Percentiles rank a stretch among this genome's conserved stretches.
Evolutionary conservation across 2,329 filamentous ascomycete genomes (phyloP).

Genomic region (Paraphaeosphaeria sporulosa): DNA sequence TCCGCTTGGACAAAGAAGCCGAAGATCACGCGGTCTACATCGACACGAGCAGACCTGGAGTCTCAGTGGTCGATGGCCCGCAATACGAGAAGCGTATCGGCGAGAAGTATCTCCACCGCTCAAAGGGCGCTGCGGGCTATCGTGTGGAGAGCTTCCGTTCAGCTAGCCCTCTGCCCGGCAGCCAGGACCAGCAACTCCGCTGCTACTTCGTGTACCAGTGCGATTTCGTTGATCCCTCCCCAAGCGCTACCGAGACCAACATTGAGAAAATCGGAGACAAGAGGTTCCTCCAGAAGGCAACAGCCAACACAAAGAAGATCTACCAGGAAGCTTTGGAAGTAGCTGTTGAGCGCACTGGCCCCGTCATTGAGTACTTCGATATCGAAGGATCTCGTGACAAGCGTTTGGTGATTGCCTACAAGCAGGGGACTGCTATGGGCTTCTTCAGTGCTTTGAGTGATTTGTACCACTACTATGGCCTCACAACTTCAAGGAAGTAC

Average conservation of each 20-base stretch:
- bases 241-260: slow-evolving; percentile 79
- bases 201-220: slow-evolving; percentile 99
- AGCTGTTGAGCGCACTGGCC: slow-evolving; percentile 83
- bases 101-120: slow-evolving; percentile 90
- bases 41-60: slow-evolving; percentile 91
- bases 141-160: slow-evolving; percentile 98
- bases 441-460: slow-evolving; percentile 95
- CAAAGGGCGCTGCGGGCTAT: slow-evolving; percentile 74
- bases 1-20: slow-evolving; percentile 94
- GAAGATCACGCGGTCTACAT: slow-evolving; percentile 97
- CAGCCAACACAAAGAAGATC: slow-evolving; percentile 91
- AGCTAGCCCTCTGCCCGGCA: slow-evolving; percentile 76
- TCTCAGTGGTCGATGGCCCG: slow-evolving; percentile 79
- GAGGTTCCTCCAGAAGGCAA: slow-evolving; percentile 95
- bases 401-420: slow-evolving; percentile 92
- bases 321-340: slow-evolving; percentile 93
- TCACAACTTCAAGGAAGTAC: slow-evolving; percentile 96
- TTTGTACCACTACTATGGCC: slow-evolving; percentile 97
- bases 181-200: slow-evolving; percentile 81
- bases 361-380: slow-evolving; percentile 97
- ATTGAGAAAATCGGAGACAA: slow-evolving; percentile 92
- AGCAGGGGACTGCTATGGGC: slow-evolving; percentile 87
- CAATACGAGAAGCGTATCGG: slow-evolving; percentile 93
- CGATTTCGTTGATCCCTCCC: slow-evolving; percentile 80
- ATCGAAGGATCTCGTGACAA: slow-evolving; percentile 92